phyloP scores from a whole-genome alignment of 2,329 filamentous ascomycete genomes.

The Calonectria pteridis region DNA sequence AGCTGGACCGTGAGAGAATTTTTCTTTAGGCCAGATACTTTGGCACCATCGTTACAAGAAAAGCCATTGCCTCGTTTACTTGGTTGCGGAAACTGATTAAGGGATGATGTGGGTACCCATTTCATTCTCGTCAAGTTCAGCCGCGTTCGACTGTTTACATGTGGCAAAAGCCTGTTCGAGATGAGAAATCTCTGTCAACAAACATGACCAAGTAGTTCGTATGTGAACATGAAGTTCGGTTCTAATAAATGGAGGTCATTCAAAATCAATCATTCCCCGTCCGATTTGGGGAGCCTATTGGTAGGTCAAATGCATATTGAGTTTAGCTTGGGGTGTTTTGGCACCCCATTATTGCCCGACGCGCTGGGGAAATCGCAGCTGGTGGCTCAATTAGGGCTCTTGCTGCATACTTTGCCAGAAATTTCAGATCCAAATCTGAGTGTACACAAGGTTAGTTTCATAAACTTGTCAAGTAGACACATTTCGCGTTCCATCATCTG shows the following conservation, averaged over 20 bases:
- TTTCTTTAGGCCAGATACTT: background rate
- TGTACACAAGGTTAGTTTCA: background rate
- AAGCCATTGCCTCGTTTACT: background rate
- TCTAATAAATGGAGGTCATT: background rate
- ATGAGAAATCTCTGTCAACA: background rate
- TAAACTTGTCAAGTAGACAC: background rate
- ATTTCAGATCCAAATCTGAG: background rate
- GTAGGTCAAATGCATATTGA: background rate
- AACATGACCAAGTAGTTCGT: background rate
- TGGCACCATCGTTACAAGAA: background rate
- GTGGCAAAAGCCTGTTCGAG: background rate
- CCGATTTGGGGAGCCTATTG: background rate
- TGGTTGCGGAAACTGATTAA: background rate
- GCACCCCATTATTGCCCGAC: background rate
- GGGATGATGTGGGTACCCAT: background rate
- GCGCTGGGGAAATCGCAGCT: background rate
- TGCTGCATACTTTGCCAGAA: background rate
- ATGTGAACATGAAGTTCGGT: background rate
- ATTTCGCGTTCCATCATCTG: background rate
- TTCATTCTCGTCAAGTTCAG: background rate
- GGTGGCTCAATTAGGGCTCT: rapidly evolving
- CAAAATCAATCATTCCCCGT: background rate
- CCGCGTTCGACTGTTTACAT: background rate
- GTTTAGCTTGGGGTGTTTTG: background rate
- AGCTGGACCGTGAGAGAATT: background rate